These are phyloP conservation scores for Citrus sp. DNA, from an alignment of 345 rosid species.

Conservation along the genomic window DNA sequence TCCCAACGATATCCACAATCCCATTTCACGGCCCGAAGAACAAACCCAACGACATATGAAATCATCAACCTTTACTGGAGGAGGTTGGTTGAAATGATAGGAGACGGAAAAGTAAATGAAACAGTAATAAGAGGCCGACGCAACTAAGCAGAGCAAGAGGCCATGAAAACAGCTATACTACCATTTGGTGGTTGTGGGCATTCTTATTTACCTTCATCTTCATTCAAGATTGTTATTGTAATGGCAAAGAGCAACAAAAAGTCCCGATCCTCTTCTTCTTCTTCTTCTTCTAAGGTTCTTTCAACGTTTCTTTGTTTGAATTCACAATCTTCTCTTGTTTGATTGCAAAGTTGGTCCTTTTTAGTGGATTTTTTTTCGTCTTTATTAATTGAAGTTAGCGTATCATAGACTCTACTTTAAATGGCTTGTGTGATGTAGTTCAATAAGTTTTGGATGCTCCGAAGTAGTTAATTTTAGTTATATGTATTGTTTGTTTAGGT, in stretches of 20 bases:
- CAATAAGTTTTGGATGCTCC: not conserved
- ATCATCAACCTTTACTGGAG: not conserved
- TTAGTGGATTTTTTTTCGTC: not conserved
- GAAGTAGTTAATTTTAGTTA: not conserved
- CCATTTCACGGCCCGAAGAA: not conserved
- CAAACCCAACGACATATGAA: not conserved
- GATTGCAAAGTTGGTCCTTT: not conserved
- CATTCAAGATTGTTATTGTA: constrained; percentile 27
- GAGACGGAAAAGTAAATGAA: not conserved
- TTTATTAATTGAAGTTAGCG: too few species aligned
- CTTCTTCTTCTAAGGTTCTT: constrained; percentile 42
- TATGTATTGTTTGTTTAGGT: too few species aligned
- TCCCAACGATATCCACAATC: not conserved
- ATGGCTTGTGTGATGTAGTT: not conserved
- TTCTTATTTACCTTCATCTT: constrained; percentile 20
- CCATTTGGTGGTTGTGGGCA: not conserved
- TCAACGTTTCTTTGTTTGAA: not conserved
- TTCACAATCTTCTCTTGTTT: not conserved
- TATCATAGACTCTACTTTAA: not conserved
- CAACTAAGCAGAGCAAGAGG: not conserved
- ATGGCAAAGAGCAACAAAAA: constrained; percentile 52
- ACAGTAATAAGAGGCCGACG: not conserved
- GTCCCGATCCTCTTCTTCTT: constrained; percentile 22
- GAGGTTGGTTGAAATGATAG: not conserved
- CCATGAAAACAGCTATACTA: constrained; percentile 6